Evolutionary conservation across 2,329 filamentous ascomycete species (phyloP), one percentile per base, ranked within the genome.

Genomic region (Teratosphaeria gauchensis): DNA sequence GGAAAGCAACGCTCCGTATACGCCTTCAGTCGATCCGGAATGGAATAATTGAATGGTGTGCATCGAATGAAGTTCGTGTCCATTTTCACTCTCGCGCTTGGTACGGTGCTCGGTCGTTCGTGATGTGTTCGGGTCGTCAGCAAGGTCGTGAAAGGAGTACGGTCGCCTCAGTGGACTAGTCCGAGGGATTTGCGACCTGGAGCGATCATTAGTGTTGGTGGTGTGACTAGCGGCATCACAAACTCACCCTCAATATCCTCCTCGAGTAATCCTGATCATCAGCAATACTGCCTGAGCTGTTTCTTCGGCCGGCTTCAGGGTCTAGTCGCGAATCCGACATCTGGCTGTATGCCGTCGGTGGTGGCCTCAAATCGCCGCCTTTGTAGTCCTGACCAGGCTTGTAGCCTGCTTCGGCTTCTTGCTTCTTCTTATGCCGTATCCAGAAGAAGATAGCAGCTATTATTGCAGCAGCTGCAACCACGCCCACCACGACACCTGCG

Each of bases 241-340:
- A 7, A 62, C 83, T 65, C 82, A 95, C 92, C 85, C 95, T 89
- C 71, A 97, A 83, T 75, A 97, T 96, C 77, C 89, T 88, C 77
- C 92, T 85, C 63, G 92, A 96, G 77, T 96, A 97, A 74, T 97
- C 92, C 76, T 95, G 86, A 76, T 96, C 95, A 74, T 97, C 92
- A 56, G 92, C 92, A 74, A 97, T 96, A 75, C 92, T 96, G 66
- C 92, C 92, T 69, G 94, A 90, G 76, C 92, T 96, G 52, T 66
- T 64, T 52, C 64, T 48, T 57, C 61, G 57, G 32, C 62, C 60
- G 19, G 91, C 83, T 58, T 81, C 86, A 7, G 91, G 90, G 65
- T 97, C 92, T 59, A 96, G 84, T 58, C 92, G 85, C 51, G 89
- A 86, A 71, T 97, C 92, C 14, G 84, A 84, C 76, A 89, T 86